Evolutionary conservation across 1,284 basidiomycete species (phyloP), one percentile per base, ranked within the genome.

Genomic region (Cutaneotrichosporon spelunceum): DNA sequence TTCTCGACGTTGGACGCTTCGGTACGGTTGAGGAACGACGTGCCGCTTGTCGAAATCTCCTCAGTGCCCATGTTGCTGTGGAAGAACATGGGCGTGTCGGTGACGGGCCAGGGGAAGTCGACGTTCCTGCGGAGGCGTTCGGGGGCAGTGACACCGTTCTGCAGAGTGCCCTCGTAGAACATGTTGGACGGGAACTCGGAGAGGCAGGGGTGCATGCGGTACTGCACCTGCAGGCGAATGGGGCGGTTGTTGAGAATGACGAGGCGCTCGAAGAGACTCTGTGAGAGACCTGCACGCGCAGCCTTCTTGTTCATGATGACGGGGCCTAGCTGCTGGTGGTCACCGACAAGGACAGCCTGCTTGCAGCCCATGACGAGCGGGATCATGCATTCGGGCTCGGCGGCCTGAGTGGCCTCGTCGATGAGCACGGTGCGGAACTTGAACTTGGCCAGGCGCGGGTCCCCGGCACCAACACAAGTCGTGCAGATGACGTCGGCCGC

Each of bases 241-340:
- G 96, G 96, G 26, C 93, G 86, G 79, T 99, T 99, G 53, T 90
- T 89, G 59, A 99, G 87, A 55, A 97, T 84, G 67, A 99, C 93
- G 56, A 99, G 87, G 42, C 96, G 89, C 78, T 99, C 96, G 73
- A 99, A 99, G 26, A 99, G 87, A 1, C 94, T 98, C 76, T 98
- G 94, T 0, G 93, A 97, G 48, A 99, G 84, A 30, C 96, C 96
- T 0, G 96, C 96, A 16, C 93, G 88, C 0, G 96, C 96, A 1
- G 95, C 96, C 78, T 99, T 98, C 85, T 98, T 99, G 86, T 98
- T 99, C 96, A 99, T 99, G 77, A 99, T 98, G 70, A 98, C 96
- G 10, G 96, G 96, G 1, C 96, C 96, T 53, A 99, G 87, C 84
- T 99, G 96, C 81, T 89, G 90, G 79, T 98, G 94, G 80, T 98